These are phyloP conservation scores for Pestalotiopsis sp. DNA, from an alignment of 2,329 filamentous ascomycete genomes.

Conservation along the genomic window DNA sequence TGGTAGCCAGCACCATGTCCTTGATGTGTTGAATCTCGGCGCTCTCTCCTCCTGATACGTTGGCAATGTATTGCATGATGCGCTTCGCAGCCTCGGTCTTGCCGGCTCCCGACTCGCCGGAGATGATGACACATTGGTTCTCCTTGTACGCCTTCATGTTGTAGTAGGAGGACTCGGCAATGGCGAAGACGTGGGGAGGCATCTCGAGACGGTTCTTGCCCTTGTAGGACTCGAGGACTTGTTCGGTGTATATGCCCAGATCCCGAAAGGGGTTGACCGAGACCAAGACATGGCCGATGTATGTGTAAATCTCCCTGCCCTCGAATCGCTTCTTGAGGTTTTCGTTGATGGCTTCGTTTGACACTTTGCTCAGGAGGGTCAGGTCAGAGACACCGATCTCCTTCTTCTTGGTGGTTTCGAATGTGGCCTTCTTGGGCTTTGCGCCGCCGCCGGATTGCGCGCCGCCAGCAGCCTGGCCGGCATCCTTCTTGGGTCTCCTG, in stretches of 20 bases:
- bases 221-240: slow-evolving; percentile 89
- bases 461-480: slow-evolving; percentile 41
- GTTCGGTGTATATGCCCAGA: slow-evolving; percentile 95
- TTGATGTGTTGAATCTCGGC: slow-evolving; percentile 95
- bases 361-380: slow-evolving; percentile 96
- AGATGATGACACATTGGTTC: slow-evolving; percentile 99
- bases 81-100: slow-evolving; percentile 99
- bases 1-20: slow-evolving; percentile 98
- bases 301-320: slow-evolving; percentile 97
- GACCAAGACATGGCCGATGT: slow-evolving; percentile 98
- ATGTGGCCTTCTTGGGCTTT: slow-evolving; percentile 92
- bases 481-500: slow-evolving; percentile 49
- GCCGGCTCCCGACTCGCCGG: slow-evolving; percentile 94
- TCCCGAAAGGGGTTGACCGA: slow-evolving; percentile 98
- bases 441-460: slow-evolving; percentile 39
- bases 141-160: slow-evolving; percentile 99
- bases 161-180: slow-evolving; percentile 95
- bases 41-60: slow-evolving; percentile 82
- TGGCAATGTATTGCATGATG: slow-evolving; percentile 99
- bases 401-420: slow-evolving; percentile 97
- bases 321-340: slow-evolving; percentile 98
- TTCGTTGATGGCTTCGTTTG: slow-evolving; percentile 98
- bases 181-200: slow-evolving; percentile 91
- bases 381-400: slow-evolving; percentile 98
- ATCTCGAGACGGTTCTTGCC: slow-evolving; percentile 96